Base-by-base conservation (phyloP, 768 basidiomycete genomes). In the Termitomyces bulborhizus region DNA sequence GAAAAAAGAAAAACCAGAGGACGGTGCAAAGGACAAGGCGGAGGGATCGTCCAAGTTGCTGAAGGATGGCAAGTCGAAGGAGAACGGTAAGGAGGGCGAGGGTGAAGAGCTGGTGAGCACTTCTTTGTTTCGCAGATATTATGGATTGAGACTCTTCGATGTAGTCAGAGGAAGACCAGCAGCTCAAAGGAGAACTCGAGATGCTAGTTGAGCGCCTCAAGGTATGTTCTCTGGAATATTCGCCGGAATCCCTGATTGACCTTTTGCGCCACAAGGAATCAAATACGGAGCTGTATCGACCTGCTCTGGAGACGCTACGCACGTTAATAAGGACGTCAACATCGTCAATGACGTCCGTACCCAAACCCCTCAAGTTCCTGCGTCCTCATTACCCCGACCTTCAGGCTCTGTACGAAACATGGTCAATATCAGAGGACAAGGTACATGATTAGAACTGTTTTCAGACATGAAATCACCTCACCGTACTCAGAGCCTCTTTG, bases 261-360 rank as follows among this genome's bases (percentile, higher is more conserved):
- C n/a, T 50, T 21, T 50, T 50, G 48, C 24, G 48, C 48, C 26
- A 39, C 37, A 39, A 98, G 96, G 96, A 99, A 85, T 67, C 89
- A 56, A 85, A 97, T 65, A 87, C 84, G 0, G 77, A 81, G 32
- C 78, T 98, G 32, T 93, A 98, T 69, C 78, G 85, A 16, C 88
- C 95, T 24, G 93, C 96, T 27, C 79, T 99, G 13, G 96, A 99
- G 74, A 93, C 93, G 3, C 79, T 99, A 9, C 83, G 96, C 46
- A 93, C 90, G 6, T 77, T 98, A 42, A 98, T 98, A 65, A 81
- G 93, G 65, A 98, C 96, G 6, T 94, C 94, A 11, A 99, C 97
- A 3, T 95, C 92, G 15, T 97, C 94, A 6, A 98, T 99, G 96
- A 99, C 97, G 11, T 95, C 93, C 24, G 96, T 99, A 9, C 97